phyloP scores from a whole-genome alignment of 164 flowering plant species.

The Akebia trifoliata region DNA sequence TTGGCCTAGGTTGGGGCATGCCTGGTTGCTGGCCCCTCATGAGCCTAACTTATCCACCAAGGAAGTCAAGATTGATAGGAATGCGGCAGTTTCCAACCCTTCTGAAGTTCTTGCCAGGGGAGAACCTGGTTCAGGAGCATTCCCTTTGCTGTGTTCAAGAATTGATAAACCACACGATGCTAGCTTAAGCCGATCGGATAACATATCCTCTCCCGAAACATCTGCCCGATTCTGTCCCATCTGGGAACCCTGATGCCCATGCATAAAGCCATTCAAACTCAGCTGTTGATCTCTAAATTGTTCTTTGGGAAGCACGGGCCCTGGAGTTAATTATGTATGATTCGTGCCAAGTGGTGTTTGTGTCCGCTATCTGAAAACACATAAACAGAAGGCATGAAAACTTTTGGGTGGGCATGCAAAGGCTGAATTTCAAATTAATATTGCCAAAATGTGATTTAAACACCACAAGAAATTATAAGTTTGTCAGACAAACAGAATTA shows the following conservation, averaged over 20 bases:
- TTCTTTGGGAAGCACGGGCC: slow-evolving; percentile 31
- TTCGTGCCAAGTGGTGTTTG: slow-evolving; percentile 29
- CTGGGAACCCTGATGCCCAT: slow-evolving; percentile 32
- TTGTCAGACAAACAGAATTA: too few species aligned
- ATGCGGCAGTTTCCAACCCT: slow-evolving; percentile 26
- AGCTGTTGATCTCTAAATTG: slow-evolving; percentile 32
- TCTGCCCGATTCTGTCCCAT: slow-evolving; percentile 37
- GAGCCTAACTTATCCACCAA: slow-evolving; percentile 27
- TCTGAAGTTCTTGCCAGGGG: slow-evolving; percentile 21
- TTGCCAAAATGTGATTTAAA: too few species aligned
- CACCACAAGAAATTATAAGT: neutral
- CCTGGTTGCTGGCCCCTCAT: slow-evolving; percentile 34
- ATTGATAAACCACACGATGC: slow-evolving; percentile 34
- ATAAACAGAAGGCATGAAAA: neutral
- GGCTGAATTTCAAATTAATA: neutral
- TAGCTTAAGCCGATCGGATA: slow-evolving; percentile 31
- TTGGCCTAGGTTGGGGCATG: slow-evolving; percentile 33
- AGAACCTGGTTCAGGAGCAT: slow-evolving; percentile 26
- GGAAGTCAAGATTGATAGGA: slow-evolving; percentile 26
- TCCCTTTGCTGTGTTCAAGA: slow-evolving; percentile 39
- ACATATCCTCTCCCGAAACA: slow-evolving; percentile 35
- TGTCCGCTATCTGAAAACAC: slow-evolving; percentile 33
- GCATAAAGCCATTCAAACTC: slow-evolving; percentile 42
- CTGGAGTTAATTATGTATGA: slow-evolving; percentile 27
- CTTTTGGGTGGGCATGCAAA: neutral